These are phyloP conservation scores for Crotalaria pallida DNA, from an alignment of 306 rosid species.

Conservation along the genomic window DNA sequence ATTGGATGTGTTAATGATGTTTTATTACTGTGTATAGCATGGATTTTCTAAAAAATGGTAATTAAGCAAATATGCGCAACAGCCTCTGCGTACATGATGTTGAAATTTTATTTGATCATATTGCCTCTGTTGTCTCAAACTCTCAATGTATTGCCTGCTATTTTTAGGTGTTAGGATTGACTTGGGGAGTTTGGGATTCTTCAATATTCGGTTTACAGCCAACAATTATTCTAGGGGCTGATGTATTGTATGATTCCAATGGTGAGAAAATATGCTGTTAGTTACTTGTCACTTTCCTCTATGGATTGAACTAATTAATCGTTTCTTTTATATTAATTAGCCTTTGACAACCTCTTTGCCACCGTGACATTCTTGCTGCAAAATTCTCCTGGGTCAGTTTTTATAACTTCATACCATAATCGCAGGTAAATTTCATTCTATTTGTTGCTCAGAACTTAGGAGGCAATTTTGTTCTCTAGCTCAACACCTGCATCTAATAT, in stretches of 20 bases:
- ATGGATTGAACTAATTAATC: slow-evolving; percentile 25
- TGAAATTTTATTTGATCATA: neutral
- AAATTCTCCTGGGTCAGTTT: slow-evolving; percentile 62
- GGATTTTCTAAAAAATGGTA: neutral
- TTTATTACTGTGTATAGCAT: neutral
- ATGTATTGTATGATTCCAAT: slow-evolving; percentile 69
- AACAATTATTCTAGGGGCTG: slow-evolving; percentile 76
- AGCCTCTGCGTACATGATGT: neutral
- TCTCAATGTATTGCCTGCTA: slow-evolving; percentile 13
- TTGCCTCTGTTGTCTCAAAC: neutral
- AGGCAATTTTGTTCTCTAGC: neutral
- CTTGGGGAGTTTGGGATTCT: slow-evolving; percentile 90
- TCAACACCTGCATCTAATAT: neutral
- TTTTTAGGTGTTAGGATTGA: slow-evolving; percentile 65
- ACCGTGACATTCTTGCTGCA: slow-evolving; percentile 66
- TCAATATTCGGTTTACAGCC: slow-evolving; percentile 61
- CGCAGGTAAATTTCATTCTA: slow-evolving; percentile 50
- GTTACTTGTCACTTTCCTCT: slow-evolving; percentile 2
- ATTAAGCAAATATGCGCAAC: neutral
- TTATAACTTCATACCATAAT: slow-evolving; percentile 76
- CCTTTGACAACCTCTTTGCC: slow-evolving; percentile 83
- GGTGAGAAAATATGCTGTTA: slow-evolving; percentile 40
- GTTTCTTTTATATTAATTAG: slow-evolving; percentile 35
- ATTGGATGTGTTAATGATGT: neutral
- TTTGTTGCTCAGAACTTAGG: slow-evolving; percentile 3